Evolutionary conservation across 768 basidiomycete genomes (phyloP).

Genomic region (Astraeus odoratus): DNA sequence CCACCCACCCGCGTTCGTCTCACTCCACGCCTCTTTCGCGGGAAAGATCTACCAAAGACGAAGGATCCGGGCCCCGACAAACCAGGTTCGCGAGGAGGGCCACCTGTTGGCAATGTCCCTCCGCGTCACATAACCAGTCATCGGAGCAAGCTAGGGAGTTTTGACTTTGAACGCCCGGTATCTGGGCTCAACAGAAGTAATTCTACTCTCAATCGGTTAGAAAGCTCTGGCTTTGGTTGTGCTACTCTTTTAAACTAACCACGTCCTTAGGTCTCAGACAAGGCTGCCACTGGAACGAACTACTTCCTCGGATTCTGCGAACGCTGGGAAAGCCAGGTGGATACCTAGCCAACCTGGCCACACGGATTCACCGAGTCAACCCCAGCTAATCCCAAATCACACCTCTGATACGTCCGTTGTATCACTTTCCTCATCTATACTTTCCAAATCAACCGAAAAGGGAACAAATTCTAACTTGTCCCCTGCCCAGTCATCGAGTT

Average conservation of each 20-base stretch:
- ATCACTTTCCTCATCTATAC: slow-evolving; percentile 30
- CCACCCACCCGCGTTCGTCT: slow-evolving; percentile 19
- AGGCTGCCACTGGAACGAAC: slow-evolving; percentile 20
- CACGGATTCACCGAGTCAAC: slow-evolving; percentile 14
- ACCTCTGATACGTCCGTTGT: slow-evolving; percentile 28
- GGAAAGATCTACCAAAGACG: slow-evolving; percentile 19
- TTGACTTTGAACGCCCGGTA: slow-evolving; percentile 70
- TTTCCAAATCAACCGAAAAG: slow-evolving; percentile 33
- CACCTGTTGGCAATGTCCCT: slow-evolving; percentile 4
- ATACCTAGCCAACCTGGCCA: slow-evolving; percentile 7
- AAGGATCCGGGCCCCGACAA: slow-evolving; percentile 19
- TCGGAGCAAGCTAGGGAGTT: slow-evolving; percentile 60
- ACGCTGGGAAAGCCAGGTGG: slow-evolving; percentile 9
- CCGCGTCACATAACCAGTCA: slow-evolving; percentile 29
- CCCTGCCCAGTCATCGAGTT: slow-evolving; percentile 44
- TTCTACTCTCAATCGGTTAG: slow-evolving; percentile 20
- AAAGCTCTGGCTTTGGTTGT: slow-evolving; percentile 2
- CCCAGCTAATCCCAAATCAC: slow-evolving; percentile 31
- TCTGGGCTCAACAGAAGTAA: slow-evolving; percentile 25
- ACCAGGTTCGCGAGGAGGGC: slow-evolving; percentile 19
- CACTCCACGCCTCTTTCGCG: slow-evolving; percentile 24
- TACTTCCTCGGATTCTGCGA: slow-evolving; percentile 21
- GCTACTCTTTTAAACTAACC: slow-evolving; percentile 2
- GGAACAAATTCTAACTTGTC: slow-evolving; percentile 16
- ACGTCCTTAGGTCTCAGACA: slow-evolving; percentile 6